Percentiles rank a stretch among this genome's conserved stretches.
These are phyloP conservation scores for Pseudogymnoascus sp. DNA, from an alignment of 2,329 filamentous ascomycete genomes.

Conservation along the genomic window DNA sequence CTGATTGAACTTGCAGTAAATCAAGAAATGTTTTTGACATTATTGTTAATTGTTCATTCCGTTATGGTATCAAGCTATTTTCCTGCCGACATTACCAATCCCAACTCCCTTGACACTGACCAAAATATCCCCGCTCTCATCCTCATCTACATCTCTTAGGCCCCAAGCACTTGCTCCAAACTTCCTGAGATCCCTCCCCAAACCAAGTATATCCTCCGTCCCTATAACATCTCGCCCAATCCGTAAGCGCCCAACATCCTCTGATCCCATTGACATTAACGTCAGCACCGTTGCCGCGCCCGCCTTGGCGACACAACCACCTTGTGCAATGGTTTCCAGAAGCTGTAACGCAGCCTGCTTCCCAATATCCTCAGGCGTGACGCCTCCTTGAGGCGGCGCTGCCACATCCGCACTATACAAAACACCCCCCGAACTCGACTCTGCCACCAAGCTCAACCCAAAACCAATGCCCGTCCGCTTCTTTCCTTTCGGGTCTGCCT, in stretches of 20 bases:
- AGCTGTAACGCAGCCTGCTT: conserved; percentile 82
- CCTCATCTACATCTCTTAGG: conserved; percentile 62
- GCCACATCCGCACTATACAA: conserved; percentile 81
- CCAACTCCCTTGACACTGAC: conserved; percentile 88
- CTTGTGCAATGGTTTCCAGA: conserved; percentile 70
- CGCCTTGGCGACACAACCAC: conserved; percentile 68
- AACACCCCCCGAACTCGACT: conserved; percentile 72
- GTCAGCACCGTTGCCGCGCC: conserved; percentile 69
- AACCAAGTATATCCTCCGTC: conserved; percentile 66
- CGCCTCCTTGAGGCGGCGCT: conserved; percentile 66
- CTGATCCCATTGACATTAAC: conserved; percentile 95
- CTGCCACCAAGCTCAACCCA: conserved; percentile 81
- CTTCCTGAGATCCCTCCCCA: conserved; percentile 76
- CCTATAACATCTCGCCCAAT: conserved; percentile 75
- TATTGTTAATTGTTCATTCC: conserved; percentile 11
- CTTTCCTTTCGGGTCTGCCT: conserved; percentile 47
- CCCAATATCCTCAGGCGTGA: conserved; percentile 83
- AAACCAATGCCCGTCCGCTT: conserved; percentile 79
- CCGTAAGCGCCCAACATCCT: conserved; percentile 83
- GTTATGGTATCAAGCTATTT: conserved; percentile 51
- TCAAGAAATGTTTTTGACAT: conserved; percentile 3
- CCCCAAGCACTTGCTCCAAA: conserved; percentile 92
- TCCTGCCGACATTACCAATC: conserved; percentile 89
- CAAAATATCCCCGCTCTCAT: conserved; percentile 59
- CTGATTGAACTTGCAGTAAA: not conserved